Percentiles rank a stretch among this genome's conserved stretches.
phyloP scores from a whole-genome alignment of 78 protist species.

The Tieghemostelium lacteum region DNA sequence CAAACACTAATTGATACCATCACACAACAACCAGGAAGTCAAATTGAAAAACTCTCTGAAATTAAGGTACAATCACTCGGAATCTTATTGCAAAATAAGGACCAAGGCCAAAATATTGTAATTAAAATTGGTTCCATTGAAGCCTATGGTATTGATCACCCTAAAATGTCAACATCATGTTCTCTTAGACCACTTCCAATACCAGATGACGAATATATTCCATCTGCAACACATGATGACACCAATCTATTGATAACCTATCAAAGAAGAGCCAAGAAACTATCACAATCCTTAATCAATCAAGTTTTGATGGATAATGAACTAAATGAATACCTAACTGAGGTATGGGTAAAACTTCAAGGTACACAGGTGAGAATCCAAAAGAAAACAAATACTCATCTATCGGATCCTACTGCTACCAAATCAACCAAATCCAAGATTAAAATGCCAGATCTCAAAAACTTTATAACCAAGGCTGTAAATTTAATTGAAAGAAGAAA shows the following conservation, averaged over 20 bases:
- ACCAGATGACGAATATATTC: slow-evolving; percentile 67
- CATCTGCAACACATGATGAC: slow-evolving; percentile 31
- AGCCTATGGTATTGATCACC: slow-evolving; percentile 74
- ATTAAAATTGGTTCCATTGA: slow-evolving; percentile 62
- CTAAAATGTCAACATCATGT: slow-evolving; percentile 64
- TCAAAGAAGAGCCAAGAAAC: slow-evolving; percentile 31
- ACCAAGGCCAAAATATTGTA: slow-evolving; percentile 45
- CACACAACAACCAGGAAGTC: neutral
- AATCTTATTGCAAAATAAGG: slow-evolving; percentile 26
- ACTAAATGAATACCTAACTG: slow-evolving; percentile 40
- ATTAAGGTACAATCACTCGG: slow-evolving; percentile 54
- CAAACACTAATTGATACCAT: neutral
- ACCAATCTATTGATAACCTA: slow-evolving; percentile 57
- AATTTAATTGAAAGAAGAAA: slow-evolving; percentile 14
- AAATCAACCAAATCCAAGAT: neutral
- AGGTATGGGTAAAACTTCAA: slow-evolving; percentile 61
- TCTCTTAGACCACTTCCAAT: slow-evolving; percentile 63
- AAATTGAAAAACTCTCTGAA: neutral
- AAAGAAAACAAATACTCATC: slow-evolving; percentile 20
- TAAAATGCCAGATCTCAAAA: slow-evolving; percentile 63
- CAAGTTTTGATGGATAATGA: slow-evolving; percentile 22
- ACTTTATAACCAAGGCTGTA: slow-evolving; percentile 52
- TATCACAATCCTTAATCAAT: too few species aligned
- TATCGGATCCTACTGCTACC: neutral
- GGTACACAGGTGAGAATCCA: slow-evolving; percentile 56